Conservation (phyloP, 2,329 filamentous ascomycete species). For the Akanthomyces dipterigenus region DNA sequence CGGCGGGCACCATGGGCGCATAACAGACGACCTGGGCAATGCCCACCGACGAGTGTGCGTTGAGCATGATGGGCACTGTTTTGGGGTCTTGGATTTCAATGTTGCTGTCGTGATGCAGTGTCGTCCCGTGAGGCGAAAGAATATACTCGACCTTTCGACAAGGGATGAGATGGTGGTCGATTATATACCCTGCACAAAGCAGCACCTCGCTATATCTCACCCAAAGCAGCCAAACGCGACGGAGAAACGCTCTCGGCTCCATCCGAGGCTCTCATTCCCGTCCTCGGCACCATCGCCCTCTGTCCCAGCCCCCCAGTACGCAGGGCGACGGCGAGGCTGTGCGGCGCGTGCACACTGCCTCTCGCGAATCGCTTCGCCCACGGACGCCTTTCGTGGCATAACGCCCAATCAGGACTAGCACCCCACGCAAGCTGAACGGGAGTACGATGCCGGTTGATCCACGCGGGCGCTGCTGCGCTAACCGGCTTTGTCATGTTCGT, state of each 20-base stretch:
- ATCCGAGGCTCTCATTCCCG: not conserved
- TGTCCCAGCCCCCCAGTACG: too few species aligned
- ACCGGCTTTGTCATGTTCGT: not conserved
- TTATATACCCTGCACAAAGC: not conserved
- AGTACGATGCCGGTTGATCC: not conserved
- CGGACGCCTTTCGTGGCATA: constrained; percentile 2
- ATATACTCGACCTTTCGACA: not conserved
- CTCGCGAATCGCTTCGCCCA: not conserved
- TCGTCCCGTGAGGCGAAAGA: not conserved
- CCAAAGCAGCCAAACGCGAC: not conserved
- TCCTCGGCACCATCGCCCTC: not conserved
- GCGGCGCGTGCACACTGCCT: too few species aligned
- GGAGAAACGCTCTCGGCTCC: not conserved
- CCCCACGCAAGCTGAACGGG: not conserved
- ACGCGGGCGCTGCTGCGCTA: not conserved
- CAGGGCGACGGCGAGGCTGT: not conserved
- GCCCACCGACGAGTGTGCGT: constrained; percentile 18
- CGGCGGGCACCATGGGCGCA: constrained; percentile 19
- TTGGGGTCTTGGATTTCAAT: not conserved
- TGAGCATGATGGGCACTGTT: constrained; percentile 10
- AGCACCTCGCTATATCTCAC: not conserved
- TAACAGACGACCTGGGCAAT: constrained; percentile 23
- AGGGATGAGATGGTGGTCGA: not conserved
- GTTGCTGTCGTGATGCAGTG: not conserved
- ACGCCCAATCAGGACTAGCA: constrained; percentile 7